phyloP scores from a whole-genome alignment of 768 basidiomycete species.

The Lactifluus piperatus region DNA sequence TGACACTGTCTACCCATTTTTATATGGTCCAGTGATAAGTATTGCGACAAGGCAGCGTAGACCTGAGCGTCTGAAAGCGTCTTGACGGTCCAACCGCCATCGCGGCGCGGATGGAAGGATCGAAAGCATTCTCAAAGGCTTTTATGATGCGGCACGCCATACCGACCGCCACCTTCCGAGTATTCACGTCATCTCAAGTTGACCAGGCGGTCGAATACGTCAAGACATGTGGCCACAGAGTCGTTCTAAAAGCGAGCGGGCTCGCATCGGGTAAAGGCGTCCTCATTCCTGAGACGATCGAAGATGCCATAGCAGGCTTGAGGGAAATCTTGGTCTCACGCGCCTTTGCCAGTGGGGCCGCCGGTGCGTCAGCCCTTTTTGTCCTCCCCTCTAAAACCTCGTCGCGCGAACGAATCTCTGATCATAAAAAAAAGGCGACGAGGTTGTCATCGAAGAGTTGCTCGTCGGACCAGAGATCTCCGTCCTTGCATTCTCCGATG shows the following conservation, averaged over 20 bases:
- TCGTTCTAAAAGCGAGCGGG: constrained; percentile 93
- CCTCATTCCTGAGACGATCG: constrained; percentile 72
- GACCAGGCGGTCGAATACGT: constrained; percentile 72
- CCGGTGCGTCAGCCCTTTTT: constrained; percentile 47
- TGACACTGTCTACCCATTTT: too few species aligned
- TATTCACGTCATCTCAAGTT: constrained; percentile 64
- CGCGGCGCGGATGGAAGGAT: constrained; percentile 95
- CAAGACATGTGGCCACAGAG: constrained; percentile 56
- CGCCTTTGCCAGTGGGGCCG: constrained; percentile 77
- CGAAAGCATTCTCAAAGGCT: constrained; percentile 91
- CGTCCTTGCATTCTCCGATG: constrained; percentile 91
- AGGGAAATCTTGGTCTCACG: constrained; percentile 77
- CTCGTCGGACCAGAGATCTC: constrained; percentile 88
- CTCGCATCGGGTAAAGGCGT: constrained; percentile 96
- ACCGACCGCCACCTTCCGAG: constrained; percentile 80
- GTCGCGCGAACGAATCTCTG: too few species aligned
- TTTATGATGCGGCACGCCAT: constrained; percentile 92
- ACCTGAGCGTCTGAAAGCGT: too few species aligned
- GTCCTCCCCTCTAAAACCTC: too few species aligned
- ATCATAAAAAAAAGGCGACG: constrained; percentile 55
- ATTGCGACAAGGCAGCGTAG: too few species aligned
- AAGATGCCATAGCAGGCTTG: constrained; percentile 75
- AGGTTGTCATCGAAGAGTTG: constrained; percentile 91
- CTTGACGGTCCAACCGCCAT: constrained; percentile 76
- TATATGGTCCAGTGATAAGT: too few species aligned